Base-by-base conservation (phyloP, 257 asterid species). In the Verbascum thapsus region DNA sequence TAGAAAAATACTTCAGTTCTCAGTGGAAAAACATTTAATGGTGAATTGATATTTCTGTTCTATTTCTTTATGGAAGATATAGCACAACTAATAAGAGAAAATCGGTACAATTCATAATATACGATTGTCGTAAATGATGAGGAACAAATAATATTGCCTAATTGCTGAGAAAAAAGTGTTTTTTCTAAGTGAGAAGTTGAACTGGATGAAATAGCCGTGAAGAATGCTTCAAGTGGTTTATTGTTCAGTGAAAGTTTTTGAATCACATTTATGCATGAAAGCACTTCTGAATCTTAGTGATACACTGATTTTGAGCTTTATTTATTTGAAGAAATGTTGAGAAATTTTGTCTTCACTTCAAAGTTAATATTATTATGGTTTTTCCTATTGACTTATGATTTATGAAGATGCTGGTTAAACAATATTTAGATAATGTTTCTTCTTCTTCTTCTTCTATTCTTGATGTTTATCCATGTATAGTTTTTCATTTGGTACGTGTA, bases 371-470 rank as follows among this genome's bases (percentile, higher is more conserved):
- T 22, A 22, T 4, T 56, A 39, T 16, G 15, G 48, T 13, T 52
- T 50, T 55, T 19, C 53, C 34, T 63, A 45, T 45, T 54, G 70
- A 54, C 48, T 65, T 17, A 16, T 58, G 72, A 51, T n/a, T n/a
- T n/a, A n/a, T n/a, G n/a, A 41, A 42, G 13, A 39, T 40, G 61
- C 19, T 54, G 18, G 35, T 15, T 26, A 45, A 26, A 51, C 40
- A 51, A 12, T 32, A 43, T 41, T 1, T 45, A 18, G 53, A 53
- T 19, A 10, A 20, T 10, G 23, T 6, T 12, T 30, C 30, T 44
- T 38, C 19, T 37, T 62, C n/a, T n/a, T n/a, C n/a, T n/a, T n/a
- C n/a, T n/a, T 55, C 58, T 32, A 8, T 7, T 18, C 8, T 45
- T 5, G 13, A 70, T 45, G 44, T 39, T 53, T 26, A 71, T 57